Evolutionary conservation across 495 filamentous ascomycete species (phyloP).

Genomic region (Aspergillus bridgeri): DNA sequence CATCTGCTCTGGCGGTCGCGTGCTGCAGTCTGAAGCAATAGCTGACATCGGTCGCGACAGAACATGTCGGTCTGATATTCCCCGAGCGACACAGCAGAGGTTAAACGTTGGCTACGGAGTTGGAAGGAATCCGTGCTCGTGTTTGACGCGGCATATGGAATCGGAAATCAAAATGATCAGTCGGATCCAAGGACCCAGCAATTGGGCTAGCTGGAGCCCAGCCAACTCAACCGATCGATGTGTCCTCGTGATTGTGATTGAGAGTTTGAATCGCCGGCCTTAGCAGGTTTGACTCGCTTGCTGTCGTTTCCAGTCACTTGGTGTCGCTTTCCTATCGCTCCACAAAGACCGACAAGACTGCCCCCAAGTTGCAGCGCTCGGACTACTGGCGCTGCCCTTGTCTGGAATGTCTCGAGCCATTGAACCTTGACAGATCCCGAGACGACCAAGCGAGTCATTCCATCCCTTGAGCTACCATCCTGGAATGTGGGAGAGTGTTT

Average conservation of each 20-base stretch:
- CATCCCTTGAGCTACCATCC: neutral
- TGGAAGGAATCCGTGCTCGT: neutral
- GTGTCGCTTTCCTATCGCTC: too few relatives aligned
- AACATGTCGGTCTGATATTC: neutral
- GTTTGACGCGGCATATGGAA: neutral
- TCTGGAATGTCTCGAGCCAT: too few relatives aligned
- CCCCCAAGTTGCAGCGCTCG: too few relatives aligned
- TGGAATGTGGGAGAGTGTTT: neutral
- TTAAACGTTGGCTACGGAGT: neutral
- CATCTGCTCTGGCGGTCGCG: too few relatives aligned
- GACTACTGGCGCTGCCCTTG: too few relatives aligned
- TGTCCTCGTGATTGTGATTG: neutral
- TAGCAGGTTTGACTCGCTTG: too few relatives aligned
- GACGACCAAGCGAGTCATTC: too few relatives aligned
- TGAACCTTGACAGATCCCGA: too few relatives aligned
- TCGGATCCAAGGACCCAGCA: neutral
- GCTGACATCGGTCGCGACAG: neutral
- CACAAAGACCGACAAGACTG: too few relatives aligned
- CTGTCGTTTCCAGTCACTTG: too few relatives aligned
- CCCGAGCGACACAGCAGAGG: neutral
- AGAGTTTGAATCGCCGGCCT: too few relatives aligned
- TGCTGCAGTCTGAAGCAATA: neutral
- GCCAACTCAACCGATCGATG: neutral
- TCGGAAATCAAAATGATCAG: neutral
- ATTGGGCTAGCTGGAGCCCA: too few relatives aligned